Evolutionary conservation across 1,284 basidiomycete genomes (phyloP).

Genomic region (Papiliotrema nemorosa): DNA sequence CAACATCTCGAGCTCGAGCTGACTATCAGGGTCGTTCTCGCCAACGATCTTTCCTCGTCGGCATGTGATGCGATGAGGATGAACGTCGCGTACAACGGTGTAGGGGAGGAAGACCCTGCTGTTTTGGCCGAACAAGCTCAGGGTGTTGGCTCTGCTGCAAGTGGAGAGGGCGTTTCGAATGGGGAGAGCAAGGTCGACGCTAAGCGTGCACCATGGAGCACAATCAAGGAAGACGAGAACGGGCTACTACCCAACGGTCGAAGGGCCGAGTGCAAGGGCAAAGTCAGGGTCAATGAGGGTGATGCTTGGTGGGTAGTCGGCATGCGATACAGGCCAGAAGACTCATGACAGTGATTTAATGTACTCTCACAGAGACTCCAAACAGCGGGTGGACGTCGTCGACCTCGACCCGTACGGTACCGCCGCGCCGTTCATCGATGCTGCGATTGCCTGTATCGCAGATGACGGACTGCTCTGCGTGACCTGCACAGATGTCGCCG

Average conservation of each 20-base stretch:
- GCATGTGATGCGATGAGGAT: conserved; percentile 83
- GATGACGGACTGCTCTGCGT: conserved; percentile 91
- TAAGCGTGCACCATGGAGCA: neutral
- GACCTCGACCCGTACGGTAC: conserved; percentile 98
- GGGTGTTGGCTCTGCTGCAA: neutral
- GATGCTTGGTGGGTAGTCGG: conserved; percentile 77
- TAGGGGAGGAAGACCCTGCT: conserved; percentile 50
- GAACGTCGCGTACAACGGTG: conserved; percentile 85
- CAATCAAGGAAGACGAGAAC: neutral
- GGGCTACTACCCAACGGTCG: conserved; percentile 29
- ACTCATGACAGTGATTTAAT: conserved; percentile 65
- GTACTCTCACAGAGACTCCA: conserved; percentile 76
- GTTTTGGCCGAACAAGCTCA: neutral
- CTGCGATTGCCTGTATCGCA: conserved; percentile 84
- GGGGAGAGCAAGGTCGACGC: neutral
- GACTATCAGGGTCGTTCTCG: conserved; percentile 70
- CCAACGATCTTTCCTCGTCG: conserved; percentile 83
- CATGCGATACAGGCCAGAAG: neutral
- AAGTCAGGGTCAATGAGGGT: conserved; percentile 78
- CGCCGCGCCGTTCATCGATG: conserved; percentile 93
- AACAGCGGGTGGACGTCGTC: conserved; percentile 80
- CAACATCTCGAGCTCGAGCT: neutral
- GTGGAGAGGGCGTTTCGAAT: neutral
- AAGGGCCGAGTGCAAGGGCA: conserved; percentile 52
- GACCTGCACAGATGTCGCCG: conserved; percentile 93